Evolutionary conservation across 164 flowering plant genomes (phyloP), one percentile per base, ranked within the genome.

Genomic region (Umbellularia californica): DNA sequence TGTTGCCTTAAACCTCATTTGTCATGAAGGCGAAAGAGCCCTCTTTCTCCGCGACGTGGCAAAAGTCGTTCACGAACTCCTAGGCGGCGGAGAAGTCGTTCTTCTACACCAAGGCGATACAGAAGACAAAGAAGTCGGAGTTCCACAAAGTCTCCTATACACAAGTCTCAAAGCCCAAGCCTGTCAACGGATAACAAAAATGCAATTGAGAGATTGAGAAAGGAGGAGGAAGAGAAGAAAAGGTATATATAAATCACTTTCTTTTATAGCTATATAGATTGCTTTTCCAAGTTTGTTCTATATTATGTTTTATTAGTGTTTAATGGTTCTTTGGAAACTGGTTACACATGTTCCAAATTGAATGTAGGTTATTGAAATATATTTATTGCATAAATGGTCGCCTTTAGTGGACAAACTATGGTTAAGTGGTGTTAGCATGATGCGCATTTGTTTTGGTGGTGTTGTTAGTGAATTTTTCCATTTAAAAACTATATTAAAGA

Each of bases 221-320:
- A 81, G 62, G 97, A 92, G 79, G 97, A 90, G 79, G 92, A 91
- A 77, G 97, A 90, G 78, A 91, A 85, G 88, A 95, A 92, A 85
- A 91, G 99, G 99, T 95, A 84, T 80, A 72, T 9, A 41, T 41
- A 9, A 35, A 41, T 41, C 47, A 41, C 47, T 41, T 35, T 35
- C 47, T 7, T 41, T 41, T 41, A 41, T 41, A 41, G 47, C 47
- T 41, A 41, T 41, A 41, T 51, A 35, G 68, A 33, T 2, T 24
- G 14, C 69, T 69, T 68, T 68, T 55, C 60, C 60, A 7, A 68
- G 5, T 22, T 62, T 12, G 4, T 20, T 0, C n/a, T 58, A 25
- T 15, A 2, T 27, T 41, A 41, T 41, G 47, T 41, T 41, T 5
- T 41, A 5, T 41, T 41, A 41, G 47, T 41, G 47, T 41, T 41